These are phyloP conservation scores for Cladorrhinum samala DNA, from an alignment of 495 filamentous ascomycete species.

Conservation along the genomic window DNA sequence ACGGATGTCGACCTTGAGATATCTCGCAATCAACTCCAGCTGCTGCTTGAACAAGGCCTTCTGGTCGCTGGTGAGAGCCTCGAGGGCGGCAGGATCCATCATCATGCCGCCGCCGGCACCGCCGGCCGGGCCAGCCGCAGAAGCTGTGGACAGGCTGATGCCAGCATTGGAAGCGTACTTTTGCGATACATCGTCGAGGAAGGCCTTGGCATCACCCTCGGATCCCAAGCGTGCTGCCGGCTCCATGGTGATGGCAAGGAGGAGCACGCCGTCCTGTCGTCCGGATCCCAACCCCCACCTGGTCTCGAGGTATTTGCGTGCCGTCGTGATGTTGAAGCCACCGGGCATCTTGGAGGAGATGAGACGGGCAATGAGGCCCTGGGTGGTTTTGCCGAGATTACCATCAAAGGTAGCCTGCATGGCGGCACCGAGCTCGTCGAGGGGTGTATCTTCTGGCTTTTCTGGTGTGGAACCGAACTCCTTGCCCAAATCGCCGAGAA, in stretches of 20 bases:
- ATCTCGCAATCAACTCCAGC: conserved; percentile 86
- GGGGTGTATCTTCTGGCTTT: conserved; percentile 94
- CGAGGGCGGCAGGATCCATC: conserved; percentile 97
- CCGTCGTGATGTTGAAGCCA: conserved; percentile 95
- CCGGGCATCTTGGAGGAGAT: conserved; percentile 99
- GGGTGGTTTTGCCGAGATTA: conserved; percentile 93
- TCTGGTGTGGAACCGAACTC: conserved; percentile 98
- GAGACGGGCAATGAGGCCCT: conserved; percentile 84
- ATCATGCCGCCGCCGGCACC: conserved; percentile 81
- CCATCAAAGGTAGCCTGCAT: conserved; percentile 99
- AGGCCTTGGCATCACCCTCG: conserved; percentile 86
- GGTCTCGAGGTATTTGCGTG: conserved; percentile 90
- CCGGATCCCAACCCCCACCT: conserved; percentile 85
- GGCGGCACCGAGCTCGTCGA: conserved; percentile 89
- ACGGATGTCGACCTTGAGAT: conserved; percentile 93
- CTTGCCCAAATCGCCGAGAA: conserved; percentile 90
- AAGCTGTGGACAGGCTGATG: conserved; percentile 72
- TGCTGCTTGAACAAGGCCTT: conserved; percentile 94
- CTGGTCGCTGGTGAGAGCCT: conserved; percentile 96
- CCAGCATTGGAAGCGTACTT: conserved; percentile 86
- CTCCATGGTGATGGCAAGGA: conserved; percentile 89
- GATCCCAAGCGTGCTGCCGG: conserved; percentile 80
- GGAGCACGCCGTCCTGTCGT: conserved; percentile 83
- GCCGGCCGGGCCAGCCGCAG: conserved; percentile 64
- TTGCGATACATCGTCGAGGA: conserved; percentile 75